These are phyloP conservation scores for Chlorella sp. DNA, from an alignment of 139 green algal genomes.

Conservation along the genomic window DNA sequence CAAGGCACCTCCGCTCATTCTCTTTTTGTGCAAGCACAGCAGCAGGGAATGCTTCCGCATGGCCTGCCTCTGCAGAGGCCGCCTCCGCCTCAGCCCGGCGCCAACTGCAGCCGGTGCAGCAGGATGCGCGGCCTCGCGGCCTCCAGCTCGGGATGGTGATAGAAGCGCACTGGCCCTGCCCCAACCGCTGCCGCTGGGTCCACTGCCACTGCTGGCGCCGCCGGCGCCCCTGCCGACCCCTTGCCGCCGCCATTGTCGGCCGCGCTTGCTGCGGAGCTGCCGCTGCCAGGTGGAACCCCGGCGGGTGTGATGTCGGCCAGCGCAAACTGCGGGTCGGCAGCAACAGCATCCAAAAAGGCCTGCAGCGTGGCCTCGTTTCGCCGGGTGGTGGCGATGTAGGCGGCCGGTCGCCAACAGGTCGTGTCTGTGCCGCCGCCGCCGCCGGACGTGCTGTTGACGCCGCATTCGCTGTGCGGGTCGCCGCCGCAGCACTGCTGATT, in stretches of 20 bases:
- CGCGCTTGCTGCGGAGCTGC: background rate
- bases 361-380: constrained; percentile 29
- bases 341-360: constrained; percentile 6
- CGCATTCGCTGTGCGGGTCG: background rate
- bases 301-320: background rate
- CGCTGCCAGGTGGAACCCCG: background rate
- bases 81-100: too few relatives aligned
- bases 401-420: background rate
- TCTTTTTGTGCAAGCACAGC: too few relatives aligned
- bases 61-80: too few relatives aligned
- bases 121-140: constrained; percentile 19
- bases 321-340: constrained; percentile 9
- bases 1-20: too few relatives aligned
- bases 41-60: too few relatives aligned
- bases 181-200: background rate
- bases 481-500: background rate
- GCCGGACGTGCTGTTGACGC: background rate
- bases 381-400: constrained; percentile 20
- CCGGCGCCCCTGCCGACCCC: background rate
- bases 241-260: background rate
- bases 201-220: background rate
- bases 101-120: too few relatives aligned
- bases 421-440: background rate
- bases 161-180: constrained; percentile 10
- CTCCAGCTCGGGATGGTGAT: constrained; percentile 15